Base-by-base conservation (phyloP, 2,329 filamentous ascomycete species). In the Trichophyton mentagrophytes region DNA sequence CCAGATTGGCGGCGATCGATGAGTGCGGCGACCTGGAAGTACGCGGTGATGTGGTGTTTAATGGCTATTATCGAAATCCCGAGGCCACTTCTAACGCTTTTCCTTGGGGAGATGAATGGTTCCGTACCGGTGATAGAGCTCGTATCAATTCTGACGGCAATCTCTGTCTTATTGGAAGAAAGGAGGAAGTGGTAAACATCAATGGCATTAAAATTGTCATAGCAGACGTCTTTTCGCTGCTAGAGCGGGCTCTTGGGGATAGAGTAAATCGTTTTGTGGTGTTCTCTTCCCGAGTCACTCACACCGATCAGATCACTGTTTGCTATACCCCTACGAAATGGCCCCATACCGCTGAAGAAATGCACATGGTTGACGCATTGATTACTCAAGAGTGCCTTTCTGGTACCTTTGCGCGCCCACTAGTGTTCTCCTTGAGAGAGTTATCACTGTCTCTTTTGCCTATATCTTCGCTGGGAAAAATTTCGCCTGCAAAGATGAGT, bases 171-270 rank as follows among this genome's bases (percentile, higher is more conserved):
- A 63, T 66, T 1, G 77, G 77, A 1, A 68, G 77, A 5, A 55
- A 60, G 5, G 78, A 79, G 62, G 78, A 80, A 11, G 64, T 69
- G 2, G 72, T 80, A 42, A 78, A 74, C 61, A 71, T 80, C 62
- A 80, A 80, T 61, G 78, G 77, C 0, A 68, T 79, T 57, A 80
- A 80, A 22, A 69, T 73, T 40, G 63, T 62, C 27, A 68, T 73
- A 0, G 58, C 68, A 2, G 74, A 74, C 7, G 65, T 81, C 1
- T 73, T 80, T 47, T 59, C 62, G 1, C 68, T 71, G 0, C 64
- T 80, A 2, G 73, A 79, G 44, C 61, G 72, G 13, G 69, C 70
- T 0, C 3, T 57, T 13, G 17, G 30, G 11, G n/a, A 6, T 3
- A 30, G 11, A 13, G 53, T 57, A 30, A n/a, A 17, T n/a, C 30